Evolutionary conservation across 164 flowering plant genomes (phyloP), one percentile per base, ranked within the genome.

Genomic region (Tetrastigma voinierianum): DNA sequence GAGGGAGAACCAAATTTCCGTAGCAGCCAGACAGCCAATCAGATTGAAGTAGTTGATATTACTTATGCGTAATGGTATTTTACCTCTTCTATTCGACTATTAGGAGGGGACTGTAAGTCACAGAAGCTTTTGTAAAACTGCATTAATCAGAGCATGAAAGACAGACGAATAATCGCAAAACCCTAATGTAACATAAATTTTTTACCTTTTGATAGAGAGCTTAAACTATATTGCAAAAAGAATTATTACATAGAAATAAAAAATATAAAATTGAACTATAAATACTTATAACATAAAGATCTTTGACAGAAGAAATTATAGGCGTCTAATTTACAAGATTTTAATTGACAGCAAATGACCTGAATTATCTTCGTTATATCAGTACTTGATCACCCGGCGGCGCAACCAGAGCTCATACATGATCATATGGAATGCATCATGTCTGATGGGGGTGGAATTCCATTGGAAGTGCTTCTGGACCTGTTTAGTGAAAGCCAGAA

Each of bases 391-490:
- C 21, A 90, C 90, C 73, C 79, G 93, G 70, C 75, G 97, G 47
- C 97, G 96, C 67, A 91, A 61, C 98, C 98, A 91, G 15, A 94
- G 89, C 3, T 94, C 97, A 48, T 94, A 94, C 96, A 94, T 91
- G 57, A 91, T 84, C 96, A 91, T 94, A 66, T 90, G 97, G 71
- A 94, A 94, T 45, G 98, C 98, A 79, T 94, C 98, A 59, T 79
- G 76, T 72, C 72, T 82, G 65, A 83, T 43, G 2, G 98, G 95
- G 25, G 98, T 97, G 54, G 98, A 76, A 76, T 94, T 90, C 98
- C 98, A 94, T 20, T 87, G 87, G 75, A 90, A 94, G 73, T 91
- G 96, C 83, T 85, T 88, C 72, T 94, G 98, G 40, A 87, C 81
- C 96, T 90, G 82, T 54, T n/a, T n/a, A 14, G 54, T 59, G 32